Percentiles rank a stretch among this genome's conserved stretches.
Conservation (phyloP, 208 protist genomes). For the Wallacemonas sp. region DNA sequence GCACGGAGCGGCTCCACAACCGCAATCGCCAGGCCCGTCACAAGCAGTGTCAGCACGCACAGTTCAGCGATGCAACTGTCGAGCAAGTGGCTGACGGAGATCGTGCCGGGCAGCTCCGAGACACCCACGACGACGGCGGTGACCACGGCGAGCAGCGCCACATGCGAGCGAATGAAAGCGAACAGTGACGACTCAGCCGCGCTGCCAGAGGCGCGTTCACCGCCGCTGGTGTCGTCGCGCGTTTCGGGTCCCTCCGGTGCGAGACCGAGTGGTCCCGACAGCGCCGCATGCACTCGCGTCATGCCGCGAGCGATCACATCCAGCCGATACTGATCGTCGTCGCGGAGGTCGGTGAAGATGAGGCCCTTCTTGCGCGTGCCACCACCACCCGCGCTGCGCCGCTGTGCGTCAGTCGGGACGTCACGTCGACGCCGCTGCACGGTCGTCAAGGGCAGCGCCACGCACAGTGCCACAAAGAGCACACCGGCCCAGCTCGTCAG, state of each 20-base stretch:
- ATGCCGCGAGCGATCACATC: background rate
- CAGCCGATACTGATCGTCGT: constrained; percentile 12
- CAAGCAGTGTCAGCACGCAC: background rate
- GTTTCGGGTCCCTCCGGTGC: no score
- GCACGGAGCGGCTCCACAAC: constrained; percentile 9
- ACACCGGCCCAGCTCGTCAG: constrained; percentile 17
- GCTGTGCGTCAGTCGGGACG: background rate
- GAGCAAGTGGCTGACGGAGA: background rate
- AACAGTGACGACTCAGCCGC: no score
- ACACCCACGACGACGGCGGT: background rate
- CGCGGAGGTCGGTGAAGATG: constrained; percentile 4
- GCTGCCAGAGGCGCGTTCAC: no score
- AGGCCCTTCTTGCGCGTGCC: background rate
- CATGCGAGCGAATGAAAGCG: background rate
- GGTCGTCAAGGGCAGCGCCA: constrained; percentile 8
- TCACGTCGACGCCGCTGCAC: constrained; percentile 4
- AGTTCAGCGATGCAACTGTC: background rate
- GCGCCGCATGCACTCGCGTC: no score
- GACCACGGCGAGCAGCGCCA: background rate
- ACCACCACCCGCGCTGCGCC: background rate
- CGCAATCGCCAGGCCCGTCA: background rate
- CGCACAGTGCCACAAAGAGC: constrained; percentile 15
- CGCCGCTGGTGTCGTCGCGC: no score
- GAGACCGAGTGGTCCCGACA: no score
- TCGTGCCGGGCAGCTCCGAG: background rate